phyloP scores from a whole-genome alignment of 2,329 filamentous ascomycete genomes.

The Thelonectria olida region DNA sequence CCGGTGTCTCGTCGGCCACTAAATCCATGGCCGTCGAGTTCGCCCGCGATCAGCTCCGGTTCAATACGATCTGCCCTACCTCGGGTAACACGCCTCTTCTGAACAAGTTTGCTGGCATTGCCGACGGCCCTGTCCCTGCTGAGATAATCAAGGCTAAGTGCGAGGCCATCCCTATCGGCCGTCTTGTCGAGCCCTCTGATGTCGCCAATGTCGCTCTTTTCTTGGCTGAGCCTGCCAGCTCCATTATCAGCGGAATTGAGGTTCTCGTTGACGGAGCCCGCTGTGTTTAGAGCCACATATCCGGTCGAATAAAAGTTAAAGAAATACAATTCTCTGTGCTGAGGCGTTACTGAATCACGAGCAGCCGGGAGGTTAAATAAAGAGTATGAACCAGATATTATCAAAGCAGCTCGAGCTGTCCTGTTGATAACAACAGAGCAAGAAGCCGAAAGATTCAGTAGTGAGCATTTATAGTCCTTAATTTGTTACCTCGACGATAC shows the following conservation, averaged over 20 bases:
- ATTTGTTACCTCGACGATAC: no score
- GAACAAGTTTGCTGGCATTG: slow-evolving; percentile 29
- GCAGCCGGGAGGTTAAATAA: no score
- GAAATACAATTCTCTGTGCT: no score
- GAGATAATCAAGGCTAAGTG: slow-evolving; percentile 32
- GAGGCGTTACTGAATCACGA: no score
- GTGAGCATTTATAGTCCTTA: no score
- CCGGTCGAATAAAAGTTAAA: no score
- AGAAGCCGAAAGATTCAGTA: no score
- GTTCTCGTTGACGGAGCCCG: slow-evolving; percentile 30
- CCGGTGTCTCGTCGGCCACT: slow-evolving; percentile 23
- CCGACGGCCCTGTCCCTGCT: slow-evolving; percentile 24
- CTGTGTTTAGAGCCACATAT: no score
- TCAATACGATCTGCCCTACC: slow-evolving; percentile 24
- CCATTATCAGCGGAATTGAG: slow-evolving; percentile 29
- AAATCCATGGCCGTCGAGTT: slow-evolving; percentile 27
- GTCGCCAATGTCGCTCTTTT: slow-evolving; percentile 33
- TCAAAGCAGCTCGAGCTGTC: no score
- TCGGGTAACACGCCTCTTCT: slow-evolving; percentile 22
- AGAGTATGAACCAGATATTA: no score
- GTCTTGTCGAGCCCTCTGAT: slow-evolving; percentile 30
- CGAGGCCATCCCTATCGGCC: slow-evolving; percentile 31
- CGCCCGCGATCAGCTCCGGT: slow-evolving; percentile 24
- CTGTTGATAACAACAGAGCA: no score
- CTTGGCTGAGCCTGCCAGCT: slow-evolving; percentile 29